Percentiles rank a stretch among this genome's conserved stretches.
Conservation (phyloP, 1,284 basidiomycete genomes). For the Cutaneotrichosporon sp. region DNA sequence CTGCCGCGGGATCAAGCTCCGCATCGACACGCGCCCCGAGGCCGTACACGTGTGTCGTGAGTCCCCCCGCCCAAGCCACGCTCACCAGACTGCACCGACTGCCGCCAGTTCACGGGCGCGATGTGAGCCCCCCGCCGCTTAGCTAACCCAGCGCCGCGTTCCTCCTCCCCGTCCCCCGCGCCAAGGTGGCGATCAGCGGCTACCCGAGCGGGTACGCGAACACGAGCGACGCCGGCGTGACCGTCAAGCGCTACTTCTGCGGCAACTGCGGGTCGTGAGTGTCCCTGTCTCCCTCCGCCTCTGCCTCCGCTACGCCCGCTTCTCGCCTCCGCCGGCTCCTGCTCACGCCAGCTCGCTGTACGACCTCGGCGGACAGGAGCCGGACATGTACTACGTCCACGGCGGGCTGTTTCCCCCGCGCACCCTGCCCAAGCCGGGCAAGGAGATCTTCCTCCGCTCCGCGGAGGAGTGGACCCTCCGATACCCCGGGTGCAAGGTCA, state of each 20-base stretch:
- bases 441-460: slow-evolving; percentile 8
- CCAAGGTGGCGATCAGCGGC: background rate
- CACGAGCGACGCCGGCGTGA: background rate
- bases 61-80: no score
- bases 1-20: background rate
- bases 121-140: background rate
- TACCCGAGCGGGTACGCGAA: slow-evolving; percentile 4
- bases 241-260: slow-evolving; percentile 1
- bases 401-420: slow-evolving; percentile 14
- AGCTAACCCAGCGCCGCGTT: slow-evolving; percentile 10
- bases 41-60: slow-evolving; percentile 3
- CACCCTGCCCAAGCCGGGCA: background rate
- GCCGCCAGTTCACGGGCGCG: slow-evolving; percentile 12
- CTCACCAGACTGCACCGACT: slow-evolving; percentile 12
- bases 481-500: background rate
- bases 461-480: slow-evolving; percentile 9
- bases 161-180: background rate
- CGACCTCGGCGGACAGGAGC: background rate
- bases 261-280: slow-evolving; percentile 11
- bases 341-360: slow-evolving; percentile 5
- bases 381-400: background rate
- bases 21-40: background rate
- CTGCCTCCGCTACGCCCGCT: background rate
- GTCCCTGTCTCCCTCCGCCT: background rate
- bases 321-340: no score